These are phyloP conservation scores for Talaromyces pinophilus DNA, from an alignment of 2,329 filamentous ascomycete genomes.

Conservation along the genomic window DNA sequence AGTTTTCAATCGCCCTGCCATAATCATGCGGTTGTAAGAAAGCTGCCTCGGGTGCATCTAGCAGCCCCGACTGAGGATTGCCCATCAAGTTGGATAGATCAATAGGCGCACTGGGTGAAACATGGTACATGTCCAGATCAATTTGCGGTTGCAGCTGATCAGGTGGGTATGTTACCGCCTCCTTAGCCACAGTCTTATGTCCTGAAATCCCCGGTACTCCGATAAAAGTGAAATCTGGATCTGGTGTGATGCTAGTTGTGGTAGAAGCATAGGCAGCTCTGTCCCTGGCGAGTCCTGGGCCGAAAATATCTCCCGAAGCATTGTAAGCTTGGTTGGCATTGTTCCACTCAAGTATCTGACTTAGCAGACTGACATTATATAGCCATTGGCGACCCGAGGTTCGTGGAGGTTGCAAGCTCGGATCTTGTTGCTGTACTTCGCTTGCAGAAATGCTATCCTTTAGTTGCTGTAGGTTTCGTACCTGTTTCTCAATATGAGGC, in stretches of 20 bases:
- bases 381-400: conserved; percentile 31
- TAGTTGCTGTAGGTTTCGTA: conserved; percentile 31
- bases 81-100: conserved; percentile 19
- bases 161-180: conserved; percentile 40
- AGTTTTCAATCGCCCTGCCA: conserved; percentile 39
- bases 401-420: neutral
- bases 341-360: conserved; percentile 43
- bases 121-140: conserved; percentile 19
- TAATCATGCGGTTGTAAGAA: conserved; percentile 42
- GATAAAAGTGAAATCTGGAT: conserved; percentile 40
- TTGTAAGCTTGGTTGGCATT: conserved; percentile 33
- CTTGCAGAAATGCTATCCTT: conserved; percentile 37
- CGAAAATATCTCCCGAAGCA: neutral
- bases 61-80: conserved; percentile 21
- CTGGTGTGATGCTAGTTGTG: conserved; percentile 24
- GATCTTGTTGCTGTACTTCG: conserved; percentile 18
- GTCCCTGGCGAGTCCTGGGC: neutral
- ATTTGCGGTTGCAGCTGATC: conserved; percentile 28
- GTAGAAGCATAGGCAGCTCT: conserved; percentile 8
- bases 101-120: conserved; percentile 15
- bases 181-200: conserved; percentile 41
- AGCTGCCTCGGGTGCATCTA: conserved; percentile 28
- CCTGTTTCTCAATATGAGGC: conserved; percentile 46
- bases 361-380: conserved; percentile 40
- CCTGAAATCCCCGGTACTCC: conserved; percentile 44